Percentiles rank a stretch among this genome's conserved stretches.
Evolutionary conservation across 345 rosid species (phyloP).

Genomic region (Microthlaspi erraticum): DNA sequence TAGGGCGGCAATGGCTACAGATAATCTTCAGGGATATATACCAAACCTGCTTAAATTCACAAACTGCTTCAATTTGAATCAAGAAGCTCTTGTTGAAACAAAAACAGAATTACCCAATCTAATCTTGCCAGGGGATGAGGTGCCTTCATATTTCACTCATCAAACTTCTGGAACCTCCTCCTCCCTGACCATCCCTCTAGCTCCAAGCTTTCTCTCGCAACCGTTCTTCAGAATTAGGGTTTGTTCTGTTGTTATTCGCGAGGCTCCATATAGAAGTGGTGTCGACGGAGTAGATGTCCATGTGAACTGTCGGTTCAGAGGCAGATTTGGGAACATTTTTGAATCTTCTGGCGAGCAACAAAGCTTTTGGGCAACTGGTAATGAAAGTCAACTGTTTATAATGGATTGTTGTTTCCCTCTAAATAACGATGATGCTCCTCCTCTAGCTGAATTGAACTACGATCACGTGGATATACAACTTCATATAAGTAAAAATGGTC

Average conservation of each 20-base stretch:
- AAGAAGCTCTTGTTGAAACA: not conserved
- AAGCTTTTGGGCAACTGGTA: not conserved
- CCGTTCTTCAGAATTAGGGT: not conserved
- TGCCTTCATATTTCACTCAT: constrained; percentile 15
- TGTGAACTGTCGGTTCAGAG: not conserved
- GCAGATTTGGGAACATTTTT: not conserved
- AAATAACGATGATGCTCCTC: not conserved
- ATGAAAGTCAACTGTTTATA: not conserved
- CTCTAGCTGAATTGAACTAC: not conserved
- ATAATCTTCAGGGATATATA: too few species aligned
- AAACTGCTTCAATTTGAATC: not conserved
- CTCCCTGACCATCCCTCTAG: not conserved
- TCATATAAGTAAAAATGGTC: not conserved
- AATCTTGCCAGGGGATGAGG: not conserved
- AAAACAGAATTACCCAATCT: not conserved
- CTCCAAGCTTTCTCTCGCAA: not conserved
- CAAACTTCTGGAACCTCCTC: not conserved
- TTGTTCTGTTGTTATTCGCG: not conserved
- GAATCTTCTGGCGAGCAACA: not conserved
- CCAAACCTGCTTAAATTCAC: not conserved
- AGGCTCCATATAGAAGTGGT: not conserved
- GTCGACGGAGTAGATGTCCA: not conserved
- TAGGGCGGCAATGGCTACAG: not conserved
- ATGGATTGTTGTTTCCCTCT: not conserved
- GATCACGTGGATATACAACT: constrained; percentile 1